Conservation (phyloP, 768 basidiomycete genomes). For the Scleroderma citrinum region DNA sequence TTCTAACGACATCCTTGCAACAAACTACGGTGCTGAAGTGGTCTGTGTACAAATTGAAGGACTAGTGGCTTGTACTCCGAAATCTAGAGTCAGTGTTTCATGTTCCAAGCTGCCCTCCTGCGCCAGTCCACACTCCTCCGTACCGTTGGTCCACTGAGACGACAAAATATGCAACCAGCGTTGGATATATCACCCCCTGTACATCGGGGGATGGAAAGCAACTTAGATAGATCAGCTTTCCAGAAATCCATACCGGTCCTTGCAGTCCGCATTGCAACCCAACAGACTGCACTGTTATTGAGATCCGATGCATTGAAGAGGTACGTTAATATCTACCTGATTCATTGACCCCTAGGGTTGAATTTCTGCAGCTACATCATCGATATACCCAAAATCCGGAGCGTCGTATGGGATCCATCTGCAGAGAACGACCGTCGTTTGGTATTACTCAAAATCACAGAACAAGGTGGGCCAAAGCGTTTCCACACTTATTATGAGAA, state of each 20-base stretch:
- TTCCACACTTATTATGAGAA: conserved; percentile 1
- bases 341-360: conserved; percentile 7
- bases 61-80: too few species aligned
- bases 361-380: conserved; percentile 47
- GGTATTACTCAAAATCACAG: conserved; percentile 57
- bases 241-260: conserved; percentile 59
- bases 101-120: conserved; percentile 1
- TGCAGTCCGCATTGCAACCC: conserved; percentile 56
- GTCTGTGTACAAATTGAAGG: too few species aligned
- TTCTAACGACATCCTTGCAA: not conserved
- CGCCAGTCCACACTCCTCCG: conserved; percentile 3
- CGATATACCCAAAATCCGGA: conserved; percentile 63
- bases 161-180: conserved; percentile 12
- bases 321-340: conserved; percentile 34
- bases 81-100: not conserved
- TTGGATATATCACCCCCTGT: conserved; percentile 41
- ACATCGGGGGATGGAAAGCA: conserved; percentile 44
- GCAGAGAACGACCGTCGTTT: conserved; percentile 49
- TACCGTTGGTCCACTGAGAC: conserved; percentile 1
- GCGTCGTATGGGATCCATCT: conserved; percentile 47
- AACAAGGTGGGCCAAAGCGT: conserved; percentile 46
- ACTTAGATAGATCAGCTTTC: conserved; percentile 62
- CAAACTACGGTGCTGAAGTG: too few species aligned
- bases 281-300: conserved; percentile 48
- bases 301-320: conserved; percentile 53